Percentiles rank a stretch among this genome's conserved stretches.
These are phyloP conservation scores for Cladobotryum protrusum DNA, from an alignment of 2,329 filamentous ascomycete genomes.

Conservation along the genomic window DNA sequence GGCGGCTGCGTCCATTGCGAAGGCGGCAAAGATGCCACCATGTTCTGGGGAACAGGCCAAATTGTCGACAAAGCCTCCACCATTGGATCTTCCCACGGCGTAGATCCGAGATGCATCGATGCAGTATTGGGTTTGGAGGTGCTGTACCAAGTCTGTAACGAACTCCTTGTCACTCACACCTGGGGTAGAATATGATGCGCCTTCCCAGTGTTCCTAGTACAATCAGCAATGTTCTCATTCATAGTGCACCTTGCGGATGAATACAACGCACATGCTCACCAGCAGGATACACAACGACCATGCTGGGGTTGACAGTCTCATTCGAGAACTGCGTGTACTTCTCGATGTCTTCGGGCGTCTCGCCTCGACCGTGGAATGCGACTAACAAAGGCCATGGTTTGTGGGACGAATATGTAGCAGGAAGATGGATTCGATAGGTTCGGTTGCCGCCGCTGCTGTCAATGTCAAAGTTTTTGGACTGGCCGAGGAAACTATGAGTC, in stretches of 20 bases:
- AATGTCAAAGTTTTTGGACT: slow-evolving; percentile 17
- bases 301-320: slow-evolving; percentile 29
- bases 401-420: slow-evolving; percentile 25
- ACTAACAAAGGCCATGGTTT: slow-evolving; percentile 36
- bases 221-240: not conserved
- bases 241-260: no score
- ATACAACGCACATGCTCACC: slow-evolving; percentile 28
- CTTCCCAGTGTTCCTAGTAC: slow-evolving; percentile 34
- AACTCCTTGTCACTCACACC: slow-evolving; percentile 35
- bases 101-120: slow-evolving; percentile 37
- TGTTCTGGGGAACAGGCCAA: slow-evolving; percentile 34
- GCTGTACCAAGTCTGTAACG: slow-evolving; percentile 35
- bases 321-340: slow-evolving; percentile 30
- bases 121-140: slow-evolving; percentile 32
- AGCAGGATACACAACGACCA: slow-evolving; percentile 40
- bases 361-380: slow-evolving; percentile 39
- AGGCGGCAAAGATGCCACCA: slow-evolving; percentile 34
- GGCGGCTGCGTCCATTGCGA: slow-evolving; percentile 35
- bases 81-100: slow-evolving; percentile 39
- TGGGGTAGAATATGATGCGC: slow-evolving; percentile 28
- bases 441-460: slow-evolving; percentile 16
- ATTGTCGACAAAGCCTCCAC: slow-evolving; percentile 37
- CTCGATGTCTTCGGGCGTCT: slow-evolving; percentile 30
- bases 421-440: slow-evolving; percentile 18
- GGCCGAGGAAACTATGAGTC: slow-evolving; percentile 16